Conservation (phyloP, 768 basidiomycete species). For the Tulasnella sp. region DNA sequence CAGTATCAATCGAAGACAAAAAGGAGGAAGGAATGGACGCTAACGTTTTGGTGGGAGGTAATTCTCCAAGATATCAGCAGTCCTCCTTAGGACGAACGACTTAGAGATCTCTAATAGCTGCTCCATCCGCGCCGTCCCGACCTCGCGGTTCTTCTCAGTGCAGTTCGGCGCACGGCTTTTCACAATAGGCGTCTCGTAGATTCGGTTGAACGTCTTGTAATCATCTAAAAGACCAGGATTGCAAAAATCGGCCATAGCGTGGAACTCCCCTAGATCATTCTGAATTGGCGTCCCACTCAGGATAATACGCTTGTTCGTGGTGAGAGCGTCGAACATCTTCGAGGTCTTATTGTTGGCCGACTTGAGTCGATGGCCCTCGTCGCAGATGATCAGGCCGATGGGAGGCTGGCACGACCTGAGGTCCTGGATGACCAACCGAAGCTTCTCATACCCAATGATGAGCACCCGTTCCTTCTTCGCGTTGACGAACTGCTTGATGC, state of each 20-base stretch:
- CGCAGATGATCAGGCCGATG: conserved; percentile 87
- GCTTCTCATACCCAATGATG: conserved; percentile 88
- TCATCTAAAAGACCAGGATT: conserved; percentile 86
- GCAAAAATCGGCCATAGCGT: conserved; percentile 94
- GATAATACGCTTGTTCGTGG: conserved; percentile 69
- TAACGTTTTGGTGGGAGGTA: conserved; percentile 89
- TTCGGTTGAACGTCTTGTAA: conserved; percentile 59
- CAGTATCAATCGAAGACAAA: not conserved
- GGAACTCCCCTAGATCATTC: conserved; percentile 91
- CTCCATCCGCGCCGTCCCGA: conserved; percentile 63
- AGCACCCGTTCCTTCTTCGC: conserved; percentile 77
- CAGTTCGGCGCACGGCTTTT: conserved; percentile 74
- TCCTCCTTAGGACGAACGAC: conserved; percentile 85
- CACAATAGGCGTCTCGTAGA: conserved; percentile 82
- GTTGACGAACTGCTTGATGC: conserved; percentile 61
- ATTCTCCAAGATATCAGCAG: conserved; percentile 67
- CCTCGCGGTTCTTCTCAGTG: conserved; percentile 54
- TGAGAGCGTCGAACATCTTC: conserved; percentile 68
- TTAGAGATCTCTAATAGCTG: conserved; percentile 64
- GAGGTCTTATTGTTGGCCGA: conserved; percentile 86
- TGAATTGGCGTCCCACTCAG: conserved; percentile 96
- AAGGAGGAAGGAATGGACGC: not conserved
- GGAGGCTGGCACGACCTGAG: conserved; percentile 68
- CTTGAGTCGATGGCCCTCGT: conserved; percentile 93
- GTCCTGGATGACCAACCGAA: conserved; percentile 39